Evolutionary conservation across 169 alveolate genomes (phyloP), one percentile per base, ranked within the genome.

Genomic region (Perkinsus chesapeaki): DNA sequence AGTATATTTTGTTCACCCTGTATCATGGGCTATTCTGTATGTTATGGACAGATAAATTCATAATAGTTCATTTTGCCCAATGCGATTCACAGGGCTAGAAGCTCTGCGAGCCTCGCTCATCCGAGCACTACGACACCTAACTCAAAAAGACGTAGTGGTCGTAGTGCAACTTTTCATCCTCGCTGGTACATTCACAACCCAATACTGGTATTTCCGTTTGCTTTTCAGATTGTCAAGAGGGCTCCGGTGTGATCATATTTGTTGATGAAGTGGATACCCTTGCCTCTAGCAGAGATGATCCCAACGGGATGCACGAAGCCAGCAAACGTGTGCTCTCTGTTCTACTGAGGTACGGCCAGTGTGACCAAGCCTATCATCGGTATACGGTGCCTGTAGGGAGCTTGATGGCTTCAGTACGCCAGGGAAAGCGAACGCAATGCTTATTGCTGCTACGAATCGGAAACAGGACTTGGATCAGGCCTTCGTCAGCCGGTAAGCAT

Each of bases 381-480:
- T 47, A 47, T 19, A 10, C 82, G 12, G 12, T 60, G 12, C 31
- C 82, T 60, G n/a, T 34, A 91, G 98, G 73, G 96, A 97, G 93
- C 94, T 97, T 19, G 99, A 97, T 94, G 97, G 98, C 31, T 97
- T 97, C 95, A 98, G 97, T 93, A 96, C 97, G 48, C 95, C 91
- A 43, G 96, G 95, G 43, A 97, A 97, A 82, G 97, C 96, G 1
- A 94, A 91, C 47, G 93, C 94, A 39, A 92, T 97, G 16, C 96
- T 97, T 47, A 96, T 97, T 31, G 96, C 98, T 91, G 99, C 99
- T 19, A 97, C 98, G 16, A 97, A 97, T 93, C 95, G 99, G 92
- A 97, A 96, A 94, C 93, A 94, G 93, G 99, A 97, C 91, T 92
- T 97, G 19, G 99, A 97, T 93, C 96, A 97, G 39, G 99, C 99